Conservation (phyloP, 257 asterid species). For the Solanum pennellii region DNA sequence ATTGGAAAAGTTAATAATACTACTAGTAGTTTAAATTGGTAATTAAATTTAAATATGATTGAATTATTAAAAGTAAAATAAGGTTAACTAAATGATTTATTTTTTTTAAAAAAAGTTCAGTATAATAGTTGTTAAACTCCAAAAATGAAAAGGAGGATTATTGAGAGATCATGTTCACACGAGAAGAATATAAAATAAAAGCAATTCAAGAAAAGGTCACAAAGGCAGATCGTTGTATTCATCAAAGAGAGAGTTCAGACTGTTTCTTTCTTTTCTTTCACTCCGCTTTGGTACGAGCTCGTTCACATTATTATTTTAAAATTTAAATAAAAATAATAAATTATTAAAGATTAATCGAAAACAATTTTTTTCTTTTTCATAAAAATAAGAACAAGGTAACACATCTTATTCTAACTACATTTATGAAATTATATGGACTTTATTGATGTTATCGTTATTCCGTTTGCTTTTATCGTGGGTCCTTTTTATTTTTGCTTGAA, state of each 20-base stretch:
- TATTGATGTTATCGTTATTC: not conserved
- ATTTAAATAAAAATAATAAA: not conserved
- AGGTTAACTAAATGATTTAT: not conserved
- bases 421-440: no score
- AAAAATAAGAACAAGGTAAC: not conserved
- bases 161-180: conserved; percentile 23
- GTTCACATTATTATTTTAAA: not conserved
- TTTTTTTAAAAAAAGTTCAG: not conserved
- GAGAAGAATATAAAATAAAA: not conserved
- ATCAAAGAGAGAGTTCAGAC: not conserved
- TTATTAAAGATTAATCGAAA: not conserved
- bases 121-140: not conserved
- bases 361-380: rapidly evolving
- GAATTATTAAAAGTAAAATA: not conserved
- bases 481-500: conserved; percentile 10
- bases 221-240: not conserved
- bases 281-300: rapidly evolving
- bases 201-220: not conserved
- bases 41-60: not conserved
- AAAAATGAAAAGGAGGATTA: not conserved
- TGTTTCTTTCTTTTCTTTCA: not conserved
- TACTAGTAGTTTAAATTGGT: not conserved
- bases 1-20: not conserved
- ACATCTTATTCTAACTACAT: no score
- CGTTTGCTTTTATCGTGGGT: conserved; percentile 9